Base-by-base conservation (phyloP, 768 basidiomycete species). In the Boletellus sp. region DNA sequence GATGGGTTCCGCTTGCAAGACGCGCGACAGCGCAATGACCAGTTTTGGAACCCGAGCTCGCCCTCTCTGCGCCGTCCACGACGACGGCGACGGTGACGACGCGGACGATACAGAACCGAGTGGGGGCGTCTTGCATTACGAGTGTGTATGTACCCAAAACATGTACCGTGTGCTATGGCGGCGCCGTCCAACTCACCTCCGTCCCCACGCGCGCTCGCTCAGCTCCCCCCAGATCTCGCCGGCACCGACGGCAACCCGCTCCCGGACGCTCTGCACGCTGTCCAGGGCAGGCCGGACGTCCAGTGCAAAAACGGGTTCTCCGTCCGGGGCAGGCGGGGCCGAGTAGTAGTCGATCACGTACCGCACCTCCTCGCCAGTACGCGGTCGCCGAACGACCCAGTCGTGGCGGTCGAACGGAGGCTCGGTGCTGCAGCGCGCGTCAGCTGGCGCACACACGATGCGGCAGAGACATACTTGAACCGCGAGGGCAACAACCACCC, bases 291-390 rank as follows among this genome's bases (percentile, higher is more conserved):
- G 95, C 15, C 95, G 83, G 10, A 98, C 95, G 65, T 99, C 96
- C 23, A 99, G 78, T 8, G 86, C 86, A 70, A 98, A 98, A 6
- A 94, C 94, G 16, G 96, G 96, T 39, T 88, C 89, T 8, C 95
- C 95, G 57, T 96, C 88, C 8, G 82, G 76, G 48, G 94, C 85
- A 3, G 88, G 82, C 1, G 94, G 91, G 0, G 92, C 93, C 41
- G 90, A 89, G 70, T 98, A 98, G 71, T 99, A 99, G 74, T 99
- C 96, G 60, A 99, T 98, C 41, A 99, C 89, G 69, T 99, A 95
- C 64, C 91, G 87, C 45, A 92, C 85, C 69, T 92, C 87, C 58
- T 89, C 81, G 16, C 88, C 84, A 1, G 86, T 84, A 35, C 74
- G 73, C 28, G 85, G 83, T 45, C 95, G 84, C 26, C 87, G 87